A percentile compares a stretch with the other conserved stretches of the same genome.
phyloP scores from a whole-genome alignment of 2,329 filamentous ascomycete species.

The Aspergillus sojae region DNA sequence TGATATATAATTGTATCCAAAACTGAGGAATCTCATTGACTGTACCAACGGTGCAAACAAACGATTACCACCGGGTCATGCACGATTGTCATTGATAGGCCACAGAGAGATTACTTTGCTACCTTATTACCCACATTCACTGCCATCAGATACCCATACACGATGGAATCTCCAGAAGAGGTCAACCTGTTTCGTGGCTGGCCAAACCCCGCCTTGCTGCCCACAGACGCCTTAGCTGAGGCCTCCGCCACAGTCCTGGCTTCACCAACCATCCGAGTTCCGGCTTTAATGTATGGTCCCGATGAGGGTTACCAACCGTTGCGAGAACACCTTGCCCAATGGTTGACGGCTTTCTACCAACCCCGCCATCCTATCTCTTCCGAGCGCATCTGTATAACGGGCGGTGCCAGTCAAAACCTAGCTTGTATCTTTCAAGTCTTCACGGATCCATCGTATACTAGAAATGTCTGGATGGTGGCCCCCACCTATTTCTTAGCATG shows the following conservation, averaged over 20 bases:
- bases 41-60: neutral
- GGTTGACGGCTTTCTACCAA: conserved; percentile 68
- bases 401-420: conserved; percentile 82
- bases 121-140: neutral
- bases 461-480: conserved; percentile 76
- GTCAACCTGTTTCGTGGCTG: conserved; percentile 51
- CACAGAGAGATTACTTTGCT: neutral
- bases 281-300: conserved; percentile 77
- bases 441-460: conserved; percentile 75
- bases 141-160: neutral
- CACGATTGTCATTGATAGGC: neutral
- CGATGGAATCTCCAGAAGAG: conserved; percentile 9
- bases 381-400: conserved; percentile 75
- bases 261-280: conserved; percentile 59
- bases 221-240: conserved; percentile 61
- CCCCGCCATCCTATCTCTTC: conserved; percentile 46
- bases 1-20: neutral
- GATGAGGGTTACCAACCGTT: conserved; percentile 74
- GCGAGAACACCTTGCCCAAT: conserved; percentile 67
- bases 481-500: conserved; percentile 85
- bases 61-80: neutral
- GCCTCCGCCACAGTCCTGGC: conserved; percentile 65
- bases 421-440: conserved; percentile 77
- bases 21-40: neutral
- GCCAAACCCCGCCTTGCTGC: conserved; percentile 63